These are phyloP conservation scores for Pachysolen tannophilus DNA, from an alignment of 805 yeast species.

Conservation along the genomic window DNA sequence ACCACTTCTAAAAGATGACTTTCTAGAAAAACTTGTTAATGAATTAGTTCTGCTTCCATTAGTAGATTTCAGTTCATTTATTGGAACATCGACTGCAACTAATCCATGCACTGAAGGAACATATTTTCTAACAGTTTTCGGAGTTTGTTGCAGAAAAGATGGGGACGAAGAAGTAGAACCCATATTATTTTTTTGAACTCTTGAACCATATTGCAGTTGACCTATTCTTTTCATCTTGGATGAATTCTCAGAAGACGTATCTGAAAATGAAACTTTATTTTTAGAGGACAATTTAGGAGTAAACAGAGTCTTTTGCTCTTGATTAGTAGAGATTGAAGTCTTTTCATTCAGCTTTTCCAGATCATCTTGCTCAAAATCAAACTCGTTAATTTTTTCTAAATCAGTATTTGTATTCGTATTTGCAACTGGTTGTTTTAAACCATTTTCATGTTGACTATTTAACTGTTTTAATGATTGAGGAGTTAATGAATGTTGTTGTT, in stretches of 20 bases:
- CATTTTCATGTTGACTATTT: slow-evolving; percentile 4
- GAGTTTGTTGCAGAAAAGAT: slow-evolving; percentile 11
- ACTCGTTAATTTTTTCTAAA: slow-evolving; percentile 1
- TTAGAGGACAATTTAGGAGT: slow-evolving; percentile 5
- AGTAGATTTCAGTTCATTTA: no score
- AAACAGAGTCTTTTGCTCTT: no score
- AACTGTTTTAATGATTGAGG: slow-evolving; percentile 14
- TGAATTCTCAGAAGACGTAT: slow-evolving; percentile 7
- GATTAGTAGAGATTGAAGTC: no score
- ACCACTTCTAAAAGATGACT: slow-evolving; percentile 10
- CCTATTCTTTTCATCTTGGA: slow-evolving; percentile 1
- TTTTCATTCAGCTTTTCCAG: not conserved
- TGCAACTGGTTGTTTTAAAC: no score
- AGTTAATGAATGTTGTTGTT: slow-evolving; percentile 10
- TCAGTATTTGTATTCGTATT: slow-evolving; percentile 5
- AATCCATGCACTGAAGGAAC: slow-evolving; percentile 71
- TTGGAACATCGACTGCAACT: slow-evolving; percentile 62
- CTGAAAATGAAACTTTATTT: slow-evolving; percentile 16
- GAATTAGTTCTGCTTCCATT: slow-evolving; percentile 13
- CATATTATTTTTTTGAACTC: not conserved
- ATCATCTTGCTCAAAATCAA: not conserved
- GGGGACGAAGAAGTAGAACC: not conserved
- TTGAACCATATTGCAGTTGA: not conserved
- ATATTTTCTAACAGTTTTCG: slow-evolving; percentile 55
- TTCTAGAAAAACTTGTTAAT: slow-evolving; percentile 5